Evolutionary conservation across 176 grass and related monocot genomes (phyloP), one percentile per base, ranked within the genome.

Genomic region (Carex scoparia): DNA sequence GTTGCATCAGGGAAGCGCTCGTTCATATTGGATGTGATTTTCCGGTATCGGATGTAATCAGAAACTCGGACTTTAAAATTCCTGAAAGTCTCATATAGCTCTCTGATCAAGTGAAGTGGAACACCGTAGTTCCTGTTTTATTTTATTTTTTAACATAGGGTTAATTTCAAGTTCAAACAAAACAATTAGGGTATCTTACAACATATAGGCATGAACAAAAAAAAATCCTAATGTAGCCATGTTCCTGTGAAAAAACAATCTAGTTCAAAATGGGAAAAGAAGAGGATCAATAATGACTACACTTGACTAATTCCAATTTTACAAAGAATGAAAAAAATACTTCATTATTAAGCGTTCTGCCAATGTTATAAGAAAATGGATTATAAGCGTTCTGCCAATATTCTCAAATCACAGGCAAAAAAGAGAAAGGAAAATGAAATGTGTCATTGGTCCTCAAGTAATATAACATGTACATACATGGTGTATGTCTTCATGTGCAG

Each of bases 11-110:
- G 91, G 80, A 98, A 98, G 19, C 93, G 88, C 69, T 98, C 96
- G 73, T 98, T 95, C 96, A 98, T 98, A 79, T 98, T 98, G 44
- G 96, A 98, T 81, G 96, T 95, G 37, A 98, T 89, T 85, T 95
- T 98, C 78, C 93, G 92, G 60, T 98, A 98, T 61, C 96, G 93
- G 23, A 95, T 31, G 90, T 94, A 98, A 80, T 98, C 93, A 76
- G 93, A 65, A 61, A 98, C 74, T 15, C 96, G 92, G 55, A 94
- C 83, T 87, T 84, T 92, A 84, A 95, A 98, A 88, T 92, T 98
- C 84, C 90, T 86, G 87, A 98, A 98, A 66, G 96, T 98, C 85
- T 98, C 96, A 54, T 98, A 98, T 18, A 98, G 81, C 85, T 98
- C 93, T 59, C 91, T 93, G 51, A 98, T 92, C 88, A 98, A 90